These are phyloP conservation scores for Forsythia suspensa DNA, from an alignment of 257 asterid genomes.

Conservation along the genomic window DNA sequence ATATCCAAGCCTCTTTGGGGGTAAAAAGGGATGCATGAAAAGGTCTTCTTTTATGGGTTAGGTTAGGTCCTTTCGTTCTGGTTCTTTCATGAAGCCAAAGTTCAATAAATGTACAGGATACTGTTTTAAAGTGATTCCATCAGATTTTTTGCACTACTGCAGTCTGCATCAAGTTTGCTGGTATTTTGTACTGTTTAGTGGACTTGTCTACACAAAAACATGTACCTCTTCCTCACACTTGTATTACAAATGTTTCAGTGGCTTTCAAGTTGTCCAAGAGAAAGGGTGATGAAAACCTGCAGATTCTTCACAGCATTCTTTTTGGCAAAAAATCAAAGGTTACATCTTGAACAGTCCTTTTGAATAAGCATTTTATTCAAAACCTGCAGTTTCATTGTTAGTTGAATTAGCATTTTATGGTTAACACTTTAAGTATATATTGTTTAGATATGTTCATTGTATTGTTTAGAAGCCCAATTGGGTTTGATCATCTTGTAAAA, in stretches of 20 bases:
- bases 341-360: conserved; percentile 6
- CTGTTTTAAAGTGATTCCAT: not conserved
- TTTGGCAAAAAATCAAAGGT: conserved; percentile 92
- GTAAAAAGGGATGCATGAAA: not conserved
- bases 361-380: not conserved
- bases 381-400: not conserved
- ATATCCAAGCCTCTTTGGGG: not conserved
- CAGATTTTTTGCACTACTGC: conserved; percentile 14
- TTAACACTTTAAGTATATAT: not conserved
- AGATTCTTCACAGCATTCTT: conserved; percentile 78
- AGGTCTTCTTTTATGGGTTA: not conserved
- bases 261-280: conserved; percentile 91
- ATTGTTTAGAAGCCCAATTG: not conserved
- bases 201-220: conserved; percentile 10
- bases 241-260: conserved; percentile 51
- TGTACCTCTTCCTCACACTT: conserved; percentile 12
- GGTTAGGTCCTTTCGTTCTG: not conserved
- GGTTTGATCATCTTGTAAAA: not conserved
- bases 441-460: not conserved
- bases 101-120: not conserved
- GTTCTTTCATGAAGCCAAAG: not conserved
- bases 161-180: conserved; percentile 5
- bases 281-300: conserved; percentile 86
- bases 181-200: not conserved
- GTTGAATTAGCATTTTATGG: conserved; percentile 7